Evolutionary conservation across 2,329 filamentous ascomycete species (phyloP), one percentile per base, ranked within the genome.

Genomic region (Penicillium hesseltinei): DNA sequence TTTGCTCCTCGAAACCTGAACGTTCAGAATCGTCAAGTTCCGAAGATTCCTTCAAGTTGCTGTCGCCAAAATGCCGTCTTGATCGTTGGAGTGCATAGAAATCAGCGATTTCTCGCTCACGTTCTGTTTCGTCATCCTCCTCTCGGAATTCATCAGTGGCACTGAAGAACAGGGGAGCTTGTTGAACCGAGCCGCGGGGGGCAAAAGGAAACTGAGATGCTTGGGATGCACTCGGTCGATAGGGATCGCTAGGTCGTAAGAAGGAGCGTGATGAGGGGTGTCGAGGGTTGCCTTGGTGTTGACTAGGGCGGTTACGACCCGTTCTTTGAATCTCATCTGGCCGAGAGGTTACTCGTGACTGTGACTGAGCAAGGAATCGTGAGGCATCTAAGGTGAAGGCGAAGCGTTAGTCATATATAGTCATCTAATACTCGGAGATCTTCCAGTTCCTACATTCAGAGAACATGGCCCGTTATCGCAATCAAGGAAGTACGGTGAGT

Each of bases 101-200:
- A 75, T 97, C 94, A n/a, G 92, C 92, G 35, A 93, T 90, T 71
- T 97, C 93, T 53, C 92, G 82, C 67, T 95, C 90, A 67, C 91
- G 88, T 75, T 96, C 92, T 67, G 91, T 89, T 72, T 94, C 92
- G 60, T 97, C 93, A 62, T 97, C 92, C 70, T 95, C 91, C 75
- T 97, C 92, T 60, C 89, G 87, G 63, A 95, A 94, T 70, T 95
- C 91, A 73, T 96, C 92, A 17, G 92, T 85, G 5, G 90, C 88
- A 69, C 91, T 96, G 75, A 94, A 92, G 74, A 99, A 97, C n/a
- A 99, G 81, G 54, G 94, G 94, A 10, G 93, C 92, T 65, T 92
- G 90, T 57, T 90, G 88, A 44, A 85, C 81, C 5, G 88, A 84
- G 59, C 89, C 87, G 50, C 92, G 84, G 11, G 90, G 91, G 29